A percentile compares a stretch with the other conserved stretches of the same genome.
phyloP scores from a whole-genome alignment of 768 basidiomycete species.

The Leccinum fibrillosum region DNA sequence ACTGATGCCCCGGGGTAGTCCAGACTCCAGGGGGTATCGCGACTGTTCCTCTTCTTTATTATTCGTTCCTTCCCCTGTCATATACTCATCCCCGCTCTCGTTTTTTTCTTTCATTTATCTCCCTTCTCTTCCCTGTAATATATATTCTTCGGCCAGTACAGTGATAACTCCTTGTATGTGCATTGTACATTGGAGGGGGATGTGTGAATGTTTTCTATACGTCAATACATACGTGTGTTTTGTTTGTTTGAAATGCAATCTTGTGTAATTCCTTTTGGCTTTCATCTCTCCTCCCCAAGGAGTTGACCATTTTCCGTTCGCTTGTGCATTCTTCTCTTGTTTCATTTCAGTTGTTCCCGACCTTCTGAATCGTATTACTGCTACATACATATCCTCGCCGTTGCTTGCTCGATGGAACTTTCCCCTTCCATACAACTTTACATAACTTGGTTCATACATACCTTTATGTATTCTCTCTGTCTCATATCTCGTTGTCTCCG shows the following conservation, averaged over 20 bases:
- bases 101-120: slow-evolving; percentile 24
- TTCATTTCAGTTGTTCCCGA: not conserved
- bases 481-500: not conserved
- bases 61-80: not conserved
- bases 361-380: not conserved
- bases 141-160: slow-evolving; percentile 25
- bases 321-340: not conserved
- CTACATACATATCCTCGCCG: not conserved
- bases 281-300: not conserved
- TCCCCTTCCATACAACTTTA: not conserved
- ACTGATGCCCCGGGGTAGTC: slow-evolving; percentile 12
- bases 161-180: slow-evolving; percentile 16
- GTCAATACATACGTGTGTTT: slow-evolving; percentile 16
- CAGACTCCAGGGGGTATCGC: slow-evolving; percentile 4
- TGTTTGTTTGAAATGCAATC: slow-evolving; percentile 14
- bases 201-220: slow-evolving; percentile 17
- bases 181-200: slow-evolving; percentile 19
- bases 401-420: not conserved
- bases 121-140: slow-evolving; percentile 23
- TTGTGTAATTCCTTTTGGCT: slow-evolving; percentile 9
- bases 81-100: slow-evolving; percentile 9
- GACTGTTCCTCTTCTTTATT: not conserved
- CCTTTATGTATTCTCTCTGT: not conserved
- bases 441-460: not conserved
- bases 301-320: not conserved